Conservation (phyloP, 2,329 filamentous ascomycete species). For the Didymella lethalis region DNA sequence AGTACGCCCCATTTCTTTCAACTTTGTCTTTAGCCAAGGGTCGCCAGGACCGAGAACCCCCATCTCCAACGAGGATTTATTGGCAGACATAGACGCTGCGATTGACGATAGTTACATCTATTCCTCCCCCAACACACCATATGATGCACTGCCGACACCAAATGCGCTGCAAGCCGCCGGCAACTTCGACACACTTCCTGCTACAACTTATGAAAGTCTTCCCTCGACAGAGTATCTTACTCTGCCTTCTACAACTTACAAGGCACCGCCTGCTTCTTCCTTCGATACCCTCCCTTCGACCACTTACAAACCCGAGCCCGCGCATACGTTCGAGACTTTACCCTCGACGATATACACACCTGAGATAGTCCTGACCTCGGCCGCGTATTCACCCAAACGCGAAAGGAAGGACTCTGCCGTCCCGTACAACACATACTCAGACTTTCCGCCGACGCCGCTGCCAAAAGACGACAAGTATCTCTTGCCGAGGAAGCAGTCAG, state of each 20-base stretch:
- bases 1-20: conserved; percentile 25
- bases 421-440: conserved; percentile 20
- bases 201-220: conserved; percentile 21
- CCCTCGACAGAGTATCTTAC: conserved; percentile 10
- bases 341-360: conserved; percentile 12
- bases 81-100: conserved; percentile 37
- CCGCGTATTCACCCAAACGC: conserved; percentile 21
- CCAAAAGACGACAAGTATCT: conserved; percentile 25
- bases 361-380: conserved; percentile 20
- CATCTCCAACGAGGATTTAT: conserved; percentile 25
- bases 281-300: conserved; percentile 21
- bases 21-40: conserved; percentile 28
- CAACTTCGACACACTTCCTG: conserved; percentile 14
- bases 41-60: conserved; percentile 19
- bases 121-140: conserved; percentile 13
- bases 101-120: conserved; percentile 37
- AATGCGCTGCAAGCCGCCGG: background rate
- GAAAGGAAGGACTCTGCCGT: conserved; percentile 36
- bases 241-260: conserved; percentile 12
- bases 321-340: conserved; percentile 2
- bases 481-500: conserved; percentile 6
- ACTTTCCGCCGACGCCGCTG: conserved; percentile 25
- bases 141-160: conserved; percentile 12
- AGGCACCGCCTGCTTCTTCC: background rate
- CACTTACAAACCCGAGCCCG: conserved; percentile 14